Percentiles rank a stretch among this genome's conserved stretches.
Evolutionary conservation across 1,284 basidiomycete species (phyloP).

Genomic region (Sanguinoderma infundibulare): DNA sequence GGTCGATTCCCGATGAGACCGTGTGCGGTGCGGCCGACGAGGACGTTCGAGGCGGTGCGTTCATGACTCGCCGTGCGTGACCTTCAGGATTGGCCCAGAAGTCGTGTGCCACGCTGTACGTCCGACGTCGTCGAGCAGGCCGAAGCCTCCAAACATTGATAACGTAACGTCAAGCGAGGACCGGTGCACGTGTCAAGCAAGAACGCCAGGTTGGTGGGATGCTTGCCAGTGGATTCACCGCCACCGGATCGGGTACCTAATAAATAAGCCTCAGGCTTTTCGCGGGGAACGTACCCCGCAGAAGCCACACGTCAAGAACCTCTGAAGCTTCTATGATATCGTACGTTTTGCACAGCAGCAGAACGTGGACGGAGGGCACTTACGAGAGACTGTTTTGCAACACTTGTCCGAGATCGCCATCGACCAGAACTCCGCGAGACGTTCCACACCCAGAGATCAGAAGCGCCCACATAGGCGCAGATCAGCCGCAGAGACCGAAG

Average conservation of each 20-base stretch:
- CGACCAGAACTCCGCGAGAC: background rate
- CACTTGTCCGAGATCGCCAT: conserved; percentile 10
- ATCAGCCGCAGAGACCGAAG: too few species aligned
- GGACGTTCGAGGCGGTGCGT: conserved; percentile 4
- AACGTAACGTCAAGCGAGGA: too few species aligned
- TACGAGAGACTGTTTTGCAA: background rate
- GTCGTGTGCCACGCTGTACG: too few species aligned
- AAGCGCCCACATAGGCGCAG: background rate
- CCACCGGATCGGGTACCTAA: background rate
- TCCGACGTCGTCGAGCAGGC: too few species aligned
- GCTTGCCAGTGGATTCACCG: background rate
- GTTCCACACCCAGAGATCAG: background rate
- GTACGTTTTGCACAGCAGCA: background rate
- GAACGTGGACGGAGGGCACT: background rate
- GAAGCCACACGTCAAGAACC: background rate
- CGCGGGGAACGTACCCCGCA: background rate
- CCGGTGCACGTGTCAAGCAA: background rate
- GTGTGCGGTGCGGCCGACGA: conserved; percentile 7
- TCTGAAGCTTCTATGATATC: background rate
- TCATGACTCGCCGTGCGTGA: background rate
- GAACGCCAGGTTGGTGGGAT: background rate
- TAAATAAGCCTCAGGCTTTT: background rate
- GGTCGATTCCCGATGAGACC: conserved; percentile 4
- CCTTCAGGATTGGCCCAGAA: background rate
- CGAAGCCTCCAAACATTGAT: too few species aligned